These are phyloP conservation scores for Candida morakotiae DNA, from an alignment of 805 yeast genomes.

Conservation along the genomic window DNA sequence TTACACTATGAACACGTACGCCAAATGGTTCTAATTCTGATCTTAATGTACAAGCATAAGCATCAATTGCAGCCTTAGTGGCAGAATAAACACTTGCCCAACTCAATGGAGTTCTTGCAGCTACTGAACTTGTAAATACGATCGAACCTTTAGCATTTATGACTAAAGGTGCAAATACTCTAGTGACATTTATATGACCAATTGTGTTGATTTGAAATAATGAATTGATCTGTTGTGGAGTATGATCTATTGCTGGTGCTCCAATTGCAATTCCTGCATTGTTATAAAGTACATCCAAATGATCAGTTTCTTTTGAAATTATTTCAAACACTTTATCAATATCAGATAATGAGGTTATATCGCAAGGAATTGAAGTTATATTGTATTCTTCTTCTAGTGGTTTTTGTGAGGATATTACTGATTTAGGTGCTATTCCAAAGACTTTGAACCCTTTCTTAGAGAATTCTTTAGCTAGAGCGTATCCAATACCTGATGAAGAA, in stretches of 20 bases:
- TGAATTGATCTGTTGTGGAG: constrained; percentile 17
- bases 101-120: constrained; percentile 28
- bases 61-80: constrained; percentile 38
- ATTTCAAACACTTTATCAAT: constrained; percentile 19
- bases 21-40: constrained; percentile 35
- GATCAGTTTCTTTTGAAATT: constrained; percentile 20
- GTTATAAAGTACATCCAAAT: constrained; percentile 34
- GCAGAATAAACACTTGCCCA: constrained; percentile 33
- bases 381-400: constrained; percentile 32
- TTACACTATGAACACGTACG: constrained; percentile 33
- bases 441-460: constrained; percentile 49
- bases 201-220: constrained; percentile 32
- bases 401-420: constrained; percentile 47
- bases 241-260: constrained; percentile 28
- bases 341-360: constrained; percentile 29
- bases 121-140: constrained; percentile 35
- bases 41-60: constrained; percentile 28
- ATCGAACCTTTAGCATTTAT: constrained; percentile 33
- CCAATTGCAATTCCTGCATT: constrained; percentile 35
- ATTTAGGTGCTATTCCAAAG: constrained; percentile 58
- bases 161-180: constrained; percentile 26
- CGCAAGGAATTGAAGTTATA: constrained; percentile 27
- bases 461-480: constrained; percentile 39
- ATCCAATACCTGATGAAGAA: constrained; percentile 50
- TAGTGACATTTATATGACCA: constrained; percentile 35